phyloP scores from a whole-genome alignment of 2,329 filamentous ascomycete species.

The Talaromyces sp. region DNA sequence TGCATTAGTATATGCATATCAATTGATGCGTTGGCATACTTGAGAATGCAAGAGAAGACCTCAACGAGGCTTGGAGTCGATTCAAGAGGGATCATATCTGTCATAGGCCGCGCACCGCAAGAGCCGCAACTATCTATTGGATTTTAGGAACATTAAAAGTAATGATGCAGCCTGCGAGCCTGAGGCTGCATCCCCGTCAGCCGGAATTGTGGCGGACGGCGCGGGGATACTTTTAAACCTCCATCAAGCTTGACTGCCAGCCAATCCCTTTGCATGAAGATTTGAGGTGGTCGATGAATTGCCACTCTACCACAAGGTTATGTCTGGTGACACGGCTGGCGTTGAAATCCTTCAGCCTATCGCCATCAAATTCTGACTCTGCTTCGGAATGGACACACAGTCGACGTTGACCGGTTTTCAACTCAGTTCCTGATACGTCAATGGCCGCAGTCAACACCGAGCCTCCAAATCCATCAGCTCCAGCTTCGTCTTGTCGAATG shows the following conservation, averaged over 20 bases:
- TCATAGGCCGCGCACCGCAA: background rate
- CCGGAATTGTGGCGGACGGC: background rate
- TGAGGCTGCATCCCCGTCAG: background rate
- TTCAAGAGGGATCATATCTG: too few relatives aligned
- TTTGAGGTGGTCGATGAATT: background rate
- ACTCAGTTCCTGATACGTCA: background rate
- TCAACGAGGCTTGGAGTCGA: background rate
- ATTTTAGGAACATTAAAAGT: background rate
- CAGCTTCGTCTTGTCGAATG: background rate
- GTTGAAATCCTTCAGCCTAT: background rate
- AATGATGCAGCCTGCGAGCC: background rate
- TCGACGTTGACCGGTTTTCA: background rate
- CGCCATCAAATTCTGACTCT: background rate
- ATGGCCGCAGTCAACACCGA: background rate
- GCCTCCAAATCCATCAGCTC: background rate
- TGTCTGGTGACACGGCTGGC: background rate
- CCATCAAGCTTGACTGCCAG: background rate
- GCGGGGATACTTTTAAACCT: background rate
- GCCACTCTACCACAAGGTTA: background rate
- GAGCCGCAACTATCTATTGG: background rate
- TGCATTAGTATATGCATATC: background rate
- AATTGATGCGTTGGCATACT: slow-evolving; percentile 1
- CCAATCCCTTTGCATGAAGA: background rate
- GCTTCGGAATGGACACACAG: background rate
- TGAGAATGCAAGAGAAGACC: background rate